These are phyloP conservation scores for Tilletia horrida DNA, from an alignment of 1,284 basidiomycete genomes.

Conservation along the genomic window DNA sequence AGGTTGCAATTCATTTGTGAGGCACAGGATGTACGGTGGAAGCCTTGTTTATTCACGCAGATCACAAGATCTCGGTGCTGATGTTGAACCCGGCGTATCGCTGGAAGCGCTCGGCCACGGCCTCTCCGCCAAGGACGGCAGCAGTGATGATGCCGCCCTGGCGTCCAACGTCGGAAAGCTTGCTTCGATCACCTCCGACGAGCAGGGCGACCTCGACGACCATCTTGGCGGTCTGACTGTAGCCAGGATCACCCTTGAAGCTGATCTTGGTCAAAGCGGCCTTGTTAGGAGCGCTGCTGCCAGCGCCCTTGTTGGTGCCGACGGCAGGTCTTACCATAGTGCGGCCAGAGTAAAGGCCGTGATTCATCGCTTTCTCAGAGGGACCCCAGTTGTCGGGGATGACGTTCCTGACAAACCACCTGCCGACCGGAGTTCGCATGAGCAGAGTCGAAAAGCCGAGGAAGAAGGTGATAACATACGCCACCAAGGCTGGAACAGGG, in stretches of 20 bases:
- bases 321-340: slow-evolving; percentile 3
- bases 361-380: slow-evolving; percentile 63
- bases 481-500: slow-evolving; percentile 57
- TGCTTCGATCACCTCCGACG: slow-evolving; percentile 57
- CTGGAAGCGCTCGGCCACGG: slow-evolving; percentile 66
- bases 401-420: slow-evolving; percentile 57
- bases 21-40: too few relatives aligned
- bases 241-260: slow-evolving; percentile 76
- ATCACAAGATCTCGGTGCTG: slow-evolving; percentile 55
- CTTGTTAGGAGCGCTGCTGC: slow-evolving; percentile 19
- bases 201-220: slow-evolving; percentile 72
- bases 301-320: slow-evolving; percentile 2
- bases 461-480: slow-evolving; percentile 54
- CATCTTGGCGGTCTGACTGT: slow-evolving; percentile 68
- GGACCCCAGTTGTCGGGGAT: slow-evolving; percentile 33
- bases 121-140: slow-evolving; percentile 70
- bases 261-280: slow-evolving; percentile 64
- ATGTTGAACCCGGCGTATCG: slow-evolving; percentile 63
- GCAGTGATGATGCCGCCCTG: slow-evolving; percentile 75
- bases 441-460: not conserved
- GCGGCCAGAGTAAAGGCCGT: slow-evolving; percentile 57
- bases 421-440: not conserved
- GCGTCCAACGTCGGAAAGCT: slow-evolving; percentile 62
- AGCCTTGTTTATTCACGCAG: too few relatives aligned
- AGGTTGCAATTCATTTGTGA: too few relatives aligned